Evolutionary conservation across 2,329 filamentous ascomycete genomes (phyloP).

Genomic region (Epichloe aotearoae): DNA sequence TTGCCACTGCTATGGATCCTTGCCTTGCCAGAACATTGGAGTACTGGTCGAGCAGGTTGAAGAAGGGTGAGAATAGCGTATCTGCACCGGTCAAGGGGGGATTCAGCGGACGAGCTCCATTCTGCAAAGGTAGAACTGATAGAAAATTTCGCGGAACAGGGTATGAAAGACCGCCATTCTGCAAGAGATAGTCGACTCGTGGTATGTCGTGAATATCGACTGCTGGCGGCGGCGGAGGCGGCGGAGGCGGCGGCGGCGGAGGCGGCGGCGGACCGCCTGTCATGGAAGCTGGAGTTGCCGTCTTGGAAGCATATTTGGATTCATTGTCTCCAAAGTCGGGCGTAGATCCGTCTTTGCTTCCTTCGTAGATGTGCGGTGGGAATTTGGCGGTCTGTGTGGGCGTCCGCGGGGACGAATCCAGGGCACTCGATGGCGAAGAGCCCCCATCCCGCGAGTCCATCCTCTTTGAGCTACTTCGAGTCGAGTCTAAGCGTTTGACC

Average conservation of each 20-base stretch:
- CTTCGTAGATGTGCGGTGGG: constrained; percentile 29
- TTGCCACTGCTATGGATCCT: constrained; percentile 87
- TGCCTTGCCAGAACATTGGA: constrained; percentile 66
- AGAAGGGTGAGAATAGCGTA: constrained; percentile 69
- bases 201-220: constrained; percentile 59
- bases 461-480: constrained; percentile 16
- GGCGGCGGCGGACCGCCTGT: constrained; percentile 17
- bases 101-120: constrained; percentile 45
- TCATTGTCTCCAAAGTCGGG: constrained; percentile 22
- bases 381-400: constrained; percentile 43
- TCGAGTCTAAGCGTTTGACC: constrained; percentile 25
- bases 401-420: constrained; percentile 47
- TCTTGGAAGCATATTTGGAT: constrained; percentile 20
- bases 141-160: constrained; percentile 63
- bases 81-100: constrained; percentile 56
- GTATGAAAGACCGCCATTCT: constrained; percentile 68
- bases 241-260: constrained; percentile 24
- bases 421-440: constrained; percentile 32
- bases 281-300: constrained; percentile 24
- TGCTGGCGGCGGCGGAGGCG: constrained; percentile 59
- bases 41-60: constrained; percentile 76
- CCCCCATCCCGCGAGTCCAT: constrained; percentile 30
- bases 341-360: constrained; percentile 23
- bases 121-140: constrained; percentile 44
- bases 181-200: constrained; percentile 81